Evolutionary conservation across 352 stramenopile species (phyloP), one percentile per base, ranked within the genome.

Genomic region (Pythium oligandrum): DNA sequence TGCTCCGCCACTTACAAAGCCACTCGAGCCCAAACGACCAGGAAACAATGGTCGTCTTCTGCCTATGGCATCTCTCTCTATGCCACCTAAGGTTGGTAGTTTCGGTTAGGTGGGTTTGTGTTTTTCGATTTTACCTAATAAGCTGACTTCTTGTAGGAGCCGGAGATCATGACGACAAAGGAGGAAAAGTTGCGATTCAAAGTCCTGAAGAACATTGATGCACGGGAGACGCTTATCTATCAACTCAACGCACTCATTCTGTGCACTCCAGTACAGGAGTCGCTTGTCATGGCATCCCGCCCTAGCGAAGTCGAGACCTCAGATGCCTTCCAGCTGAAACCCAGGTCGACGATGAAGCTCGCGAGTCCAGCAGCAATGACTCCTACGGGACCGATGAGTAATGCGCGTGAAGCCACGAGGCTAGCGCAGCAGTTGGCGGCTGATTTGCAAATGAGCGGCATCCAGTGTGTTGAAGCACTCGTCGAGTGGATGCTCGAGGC

Each of bases 401-500:
- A 87, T 34, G 49, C 75, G 6, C 77, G 77, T 6, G 79, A 90
- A 61, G 77, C 78, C n/a, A 86, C 68, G 3, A 83, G 77, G 46
- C 48, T 89, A 47, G 80, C 76, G 0, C 78, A 88, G n/a, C 74
- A 88, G 45, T 67, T 91, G 1, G 76, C 71, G 3, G 71, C 68
- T 4, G 74, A 88, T 44, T 60, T 91, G 4, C 80, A 91, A 51
- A 37, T 87, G 42, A 51, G 68, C 1, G 80, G 80, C 1, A 86
- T 89, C 11, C 75, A 89, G 42, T 84, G 73, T n/a, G 78, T 91
- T 4, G 80, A 91, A 68, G 66, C 72, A 11, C 66, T 91, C 33
- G 80, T 91, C 6, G 80, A 89, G 57, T 91, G 80, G 80, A 91
- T 91, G 75, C 66, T 91, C 7, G 75, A 88, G 48, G 76, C 76